Percentiles rank a stretch among this genome's conserved stretches.
These are phyloP conservation scores for Arthrobotrys conoides DNA, from an alignment of 2,329 filamentous ascomycete species.

Conservation along the genomic window DNA sequence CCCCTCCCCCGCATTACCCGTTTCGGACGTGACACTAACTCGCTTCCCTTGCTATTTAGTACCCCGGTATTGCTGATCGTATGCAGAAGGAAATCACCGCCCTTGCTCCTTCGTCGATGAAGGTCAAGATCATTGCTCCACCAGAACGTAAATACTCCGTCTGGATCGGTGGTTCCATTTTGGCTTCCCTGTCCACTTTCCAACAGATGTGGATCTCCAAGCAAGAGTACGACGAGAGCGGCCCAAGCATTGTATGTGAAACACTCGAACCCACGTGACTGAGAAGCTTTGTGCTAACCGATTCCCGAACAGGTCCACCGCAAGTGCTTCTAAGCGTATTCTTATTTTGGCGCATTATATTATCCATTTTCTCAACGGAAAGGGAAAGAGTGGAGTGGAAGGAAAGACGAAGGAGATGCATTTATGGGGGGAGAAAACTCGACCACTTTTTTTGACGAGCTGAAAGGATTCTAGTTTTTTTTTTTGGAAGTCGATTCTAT, in stretches of 20 bases:
- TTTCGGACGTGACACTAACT: background rate
- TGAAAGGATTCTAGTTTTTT: slow-evolving; percentile 54
- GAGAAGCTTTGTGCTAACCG: slow-evolving; percentile 16
- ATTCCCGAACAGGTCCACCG: slow-evolving; percentile 62
- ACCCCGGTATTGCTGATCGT: slow-evolving; percentile 99
- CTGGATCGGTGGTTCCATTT: slow-evolving; percentile 99
- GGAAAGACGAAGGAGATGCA: slow-evolving; percentile 32
- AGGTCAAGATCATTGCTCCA: slow-evolving; percentile 99
- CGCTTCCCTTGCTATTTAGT: slow-evolving; percentile 72
- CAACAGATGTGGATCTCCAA: slow-evolving; percentile 99
- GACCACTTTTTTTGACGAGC: slow-evolving; percentile 36
- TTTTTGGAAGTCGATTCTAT: slow-evolving; percentile 45
- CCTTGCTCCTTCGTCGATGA: slow-evolving; percentile 99
- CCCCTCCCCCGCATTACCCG: background rate
- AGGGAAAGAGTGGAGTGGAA: slow-evolving; percentile 48
- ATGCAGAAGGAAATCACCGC: slow-evolving; percentile 99
- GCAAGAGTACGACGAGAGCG: slow-evolving; percentile 99
- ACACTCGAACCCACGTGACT: slow-evolving; percentile 66
- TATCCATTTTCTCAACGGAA: slow-evolving; percentile 62
- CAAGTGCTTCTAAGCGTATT: slow-evolving; percentile 65
- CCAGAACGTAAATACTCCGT: slow-evolving; percentile 99
- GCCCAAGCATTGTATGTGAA: slow-evolving; percentile 99
- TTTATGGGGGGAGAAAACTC: slow-evolving; percentile 34
- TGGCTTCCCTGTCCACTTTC: slow-evolving; percentile 99
- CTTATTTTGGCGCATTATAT: slow-evolving; percentile 61